Percentiles rank a stretch among this genome's conserved stretches.
Conservation (phyloP, 2,329 filamentous ascomycete genomes). For the Purpureocillium lavendulum region DNA sequence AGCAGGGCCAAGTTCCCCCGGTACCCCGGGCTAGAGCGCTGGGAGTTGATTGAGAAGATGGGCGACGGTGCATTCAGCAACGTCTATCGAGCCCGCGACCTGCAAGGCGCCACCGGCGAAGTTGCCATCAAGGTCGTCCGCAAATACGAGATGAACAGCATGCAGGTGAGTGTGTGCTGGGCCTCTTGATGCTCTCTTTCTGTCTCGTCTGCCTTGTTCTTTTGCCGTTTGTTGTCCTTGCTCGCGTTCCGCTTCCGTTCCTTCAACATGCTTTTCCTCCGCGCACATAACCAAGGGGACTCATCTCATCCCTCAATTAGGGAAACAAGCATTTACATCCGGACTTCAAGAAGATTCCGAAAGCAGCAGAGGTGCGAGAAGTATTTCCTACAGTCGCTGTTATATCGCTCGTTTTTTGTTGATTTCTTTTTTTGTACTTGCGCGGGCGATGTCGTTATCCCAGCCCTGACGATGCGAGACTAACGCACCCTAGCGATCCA, state of each 20-base stretch:
- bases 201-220: constrained; percentile 6
- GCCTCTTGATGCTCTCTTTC: constrained; percentile 13
- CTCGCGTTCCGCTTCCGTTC: constrained; percentile 1
- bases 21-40: constrained; percentile 45
- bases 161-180: constrained; percentile 70
- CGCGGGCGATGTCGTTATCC: background rate
- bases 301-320: constrained; percentile 44
- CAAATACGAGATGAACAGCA: constrained; percentile 98
- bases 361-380: constrained; percentile 91
- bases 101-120: constrained; percentile 61
- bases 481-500: constrained; percentile 60
- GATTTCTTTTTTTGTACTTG: constrained; percentile 3
- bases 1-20: constrained; percentile 76
- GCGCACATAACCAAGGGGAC: constrained; percentile 36
- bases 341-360: constrained; percentile 90
- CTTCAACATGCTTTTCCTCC: constrained; percentile 7
- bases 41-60: constrained; percentile 91
- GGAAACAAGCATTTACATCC: constrained; percentile 89
- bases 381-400: constrained; percentile 24
- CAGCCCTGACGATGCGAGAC: background rate
- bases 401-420: constrained; percentile 17
- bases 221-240: constrained; percentile 10
- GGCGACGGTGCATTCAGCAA: constrained; percentile 98
- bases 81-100: constrained; percentile 83
- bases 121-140: constrained; percentile 98